These are phyloP conservation scores for Dianthus caryophyllus DNA, from an alignment of 148 eudicot genomes.

Conservation along the genomic window DNA sequence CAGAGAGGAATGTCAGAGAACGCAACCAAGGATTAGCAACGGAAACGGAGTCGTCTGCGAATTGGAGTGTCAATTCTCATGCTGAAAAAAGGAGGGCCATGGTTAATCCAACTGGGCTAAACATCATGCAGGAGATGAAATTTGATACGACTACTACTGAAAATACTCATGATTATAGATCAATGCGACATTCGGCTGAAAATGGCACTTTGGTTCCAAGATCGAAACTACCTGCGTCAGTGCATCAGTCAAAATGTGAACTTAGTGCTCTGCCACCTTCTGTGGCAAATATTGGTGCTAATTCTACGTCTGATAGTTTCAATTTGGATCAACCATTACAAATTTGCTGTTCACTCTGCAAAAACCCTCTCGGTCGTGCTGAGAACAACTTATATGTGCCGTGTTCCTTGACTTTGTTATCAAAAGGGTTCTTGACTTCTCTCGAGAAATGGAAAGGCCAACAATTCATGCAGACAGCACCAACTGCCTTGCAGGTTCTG, in stretches of 20 bases:
- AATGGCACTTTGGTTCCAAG: conserved; percentile 21
- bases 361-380: conserved; percentile 55
- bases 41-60: conserved; percentile 41
- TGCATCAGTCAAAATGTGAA: conserved; percentile 24
- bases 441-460: conserved; percentile 31
- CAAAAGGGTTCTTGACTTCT: conserved; percentile 51
- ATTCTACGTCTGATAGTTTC: conserved; percentile 24
- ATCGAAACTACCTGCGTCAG: conserved; percentile 19
- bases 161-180: conserved; percentile 21
- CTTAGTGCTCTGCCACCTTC: conserved; percentile 20
- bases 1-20: conserved; percentile 34
- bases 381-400: conserved; percentile 42
- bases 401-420: conserved; percentile 39
- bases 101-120: conserved; percentile 30
- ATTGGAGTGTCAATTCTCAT: conserved; percentile 67
- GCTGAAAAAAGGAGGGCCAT: conserved; percentile 57
- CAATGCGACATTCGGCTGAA: conserved; percentile 25
- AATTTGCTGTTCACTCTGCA: conserved; percentile 64
- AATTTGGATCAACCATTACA: conserved; percentile 34
- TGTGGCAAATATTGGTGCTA: conserved; percentile 15
- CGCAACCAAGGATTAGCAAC: conserved; percentile 20
- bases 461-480: conserved; percentile 19
- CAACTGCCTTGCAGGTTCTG: conserved; percentile 36
- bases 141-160: conserved; percentile 30
- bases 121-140: conserved; percentile 27